Base-by-base conservation (phyloP, 495 filamentous ascomycete genomes). In the Trichoderma parareesei region DNA sequence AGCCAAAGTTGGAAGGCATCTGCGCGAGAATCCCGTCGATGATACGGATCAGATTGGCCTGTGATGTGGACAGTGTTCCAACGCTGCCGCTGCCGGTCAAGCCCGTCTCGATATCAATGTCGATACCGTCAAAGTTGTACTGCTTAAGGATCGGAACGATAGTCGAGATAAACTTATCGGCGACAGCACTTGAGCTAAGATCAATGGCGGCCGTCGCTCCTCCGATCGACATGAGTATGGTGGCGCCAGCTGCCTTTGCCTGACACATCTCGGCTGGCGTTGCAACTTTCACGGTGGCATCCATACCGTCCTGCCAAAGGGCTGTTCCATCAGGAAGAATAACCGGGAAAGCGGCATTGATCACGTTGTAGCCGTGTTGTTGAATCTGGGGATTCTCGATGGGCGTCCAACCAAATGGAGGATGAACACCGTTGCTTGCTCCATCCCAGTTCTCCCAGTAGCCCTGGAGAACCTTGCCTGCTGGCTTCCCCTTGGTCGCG, bases 141-240 rank as follows among this genome's bases (percentile, higher is more conserved):
- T 42, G 33, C 60, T 70, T 66, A 37, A 70, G 49, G 63, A 70
- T 68, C 33, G 69, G 69, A 0, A 70, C 69, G 18, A 70, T 64
- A 6, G 69, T 70, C 7, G 67, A 60, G 67, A 70, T 42, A 44
- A 70, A 70, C 38, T 67, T 66, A 55, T 70, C 69, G 33, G 69
- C 69, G 11, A 70, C 69, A 20, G 40, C 60, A 6, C 59, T 64
- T 5, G 69, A 70, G 41, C 60, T 69, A 13, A 70, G 69, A 43
- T 70, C 67, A 14, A 70, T 65, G 41, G 78, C 80, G 42, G 81
- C 76, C 10, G 80, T 81, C 48, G 81, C 81, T 60, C 81, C 81
- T 0, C 80, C 82, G 67, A 83, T 83, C 48, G 80, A 83, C 75
- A 82, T 77, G 4, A 78, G 79, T 37, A 80, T 82, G 1, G 80